Base-by-base conservation (phyloP, 371 early-diverging fungal species). In the Aphelidium insulamus region DNA sequence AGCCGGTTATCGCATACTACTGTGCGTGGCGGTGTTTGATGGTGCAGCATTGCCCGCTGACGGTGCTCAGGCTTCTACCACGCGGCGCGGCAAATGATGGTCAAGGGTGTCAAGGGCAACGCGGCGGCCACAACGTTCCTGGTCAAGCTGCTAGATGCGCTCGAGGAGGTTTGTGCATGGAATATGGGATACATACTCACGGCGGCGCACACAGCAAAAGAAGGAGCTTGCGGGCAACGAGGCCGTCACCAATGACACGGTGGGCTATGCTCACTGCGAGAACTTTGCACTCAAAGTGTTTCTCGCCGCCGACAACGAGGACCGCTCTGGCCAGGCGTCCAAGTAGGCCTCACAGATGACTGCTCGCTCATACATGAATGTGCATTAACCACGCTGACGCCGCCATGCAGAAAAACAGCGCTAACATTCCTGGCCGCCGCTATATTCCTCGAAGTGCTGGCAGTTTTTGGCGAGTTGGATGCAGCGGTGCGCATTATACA, bases 271-370 rank as follows among this genome's bases (percentile, higher is more conserved):
- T n/a, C 76, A 90, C 29, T 54, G 88, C 16, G 77, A 78, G 23
- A 69, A 69, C 44, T 91, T 95, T 63, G 88, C 80, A 0, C 49
- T 90, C 10, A 69, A 69, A 40, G 68, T 92, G n/a, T 95, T 95
- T 47, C 39, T 60, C 15, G 72, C 65, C 36, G 91, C 94, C 0
- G 97, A 95, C 41, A 72, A 76, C 28, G 90, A 91, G 45, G 92
- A 92, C 52, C 58, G 85, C 0, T 56, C 58, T 10, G 82, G 77
- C 4, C 62, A 65, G 31, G 72, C 74, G 0, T 52, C 59, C 29
- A 79, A 72, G 73, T 69, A 64, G 43, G 65, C n/a, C n/a, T 45
- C 4, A n/a, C 5, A 11, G 14, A 22, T 6, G 4, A 6, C 18
- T 14, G 5, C 28, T 5, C 5, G 17, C 16, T 40, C 28, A 10